These are phyloP conservation scores for Colletotrichum chrysophilum DNA, from an alignment of 2,329 filamentous ascomycete species.

Conservation along the genomic window DNA sequence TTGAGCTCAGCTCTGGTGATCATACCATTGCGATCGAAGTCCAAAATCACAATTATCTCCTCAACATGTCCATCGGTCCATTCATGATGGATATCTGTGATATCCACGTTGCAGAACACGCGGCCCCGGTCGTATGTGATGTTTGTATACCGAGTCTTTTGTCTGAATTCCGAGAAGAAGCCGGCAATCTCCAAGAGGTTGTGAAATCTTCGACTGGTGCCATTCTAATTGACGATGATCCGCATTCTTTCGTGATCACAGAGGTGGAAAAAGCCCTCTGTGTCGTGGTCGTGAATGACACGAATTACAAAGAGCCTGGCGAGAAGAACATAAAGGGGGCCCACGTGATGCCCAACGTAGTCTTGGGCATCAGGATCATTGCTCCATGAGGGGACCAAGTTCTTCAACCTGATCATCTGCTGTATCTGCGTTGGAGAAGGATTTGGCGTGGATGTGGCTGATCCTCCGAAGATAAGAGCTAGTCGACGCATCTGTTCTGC, in stretches of 20 bases:
- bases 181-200: accelerated
- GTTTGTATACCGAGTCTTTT: neutral
- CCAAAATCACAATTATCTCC: neutral
- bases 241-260: too few species aligned
- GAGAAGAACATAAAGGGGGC: too few species aligned
- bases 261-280: too few species aligned
- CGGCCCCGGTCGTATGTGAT: neutral
- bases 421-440: too few species aligned
- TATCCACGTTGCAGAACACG: neutral
- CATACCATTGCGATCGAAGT: accelerated
- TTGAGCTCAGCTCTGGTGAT: neutral
- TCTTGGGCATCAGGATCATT: too few species aligned
- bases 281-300: too few species aligned
- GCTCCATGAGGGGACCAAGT: too few species aligned
- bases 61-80: accelerated
- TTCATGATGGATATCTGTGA: accelerated
- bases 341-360: too few species aligned
- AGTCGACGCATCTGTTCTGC: neutral
- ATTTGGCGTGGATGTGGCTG: too few species aligned
- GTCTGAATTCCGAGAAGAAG: neutral
- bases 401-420: too few species aligned
- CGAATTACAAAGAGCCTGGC: too few species aligned
- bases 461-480: too few species aligned
- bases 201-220: accelerated
- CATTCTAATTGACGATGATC: neutral